Evolutionary conservation across 1,139 yeast genomes (phyloP), one percentile per base, ranked within the genome.

Genomic region (Yamadazyma epiphylla): DNA sequence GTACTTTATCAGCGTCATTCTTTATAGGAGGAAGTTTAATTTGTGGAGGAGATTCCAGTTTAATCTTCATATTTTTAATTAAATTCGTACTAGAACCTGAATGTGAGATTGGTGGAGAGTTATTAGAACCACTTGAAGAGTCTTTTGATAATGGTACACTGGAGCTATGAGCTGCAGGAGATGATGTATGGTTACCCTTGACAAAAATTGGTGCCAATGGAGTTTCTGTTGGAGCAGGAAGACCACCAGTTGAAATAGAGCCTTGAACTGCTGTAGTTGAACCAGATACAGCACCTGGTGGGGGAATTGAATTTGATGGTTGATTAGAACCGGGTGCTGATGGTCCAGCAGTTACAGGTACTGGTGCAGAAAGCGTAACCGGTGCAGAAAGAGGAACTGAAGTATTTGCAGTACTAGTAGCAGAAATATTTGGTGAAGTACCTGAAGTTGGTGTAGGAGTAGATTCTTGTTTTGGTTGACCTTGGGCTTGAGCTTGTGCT

Each of bases 1-100:
- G 64, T 13, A 57, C 50, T 33, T 55, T 56, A 33, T 53, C 51
- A 19, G 26, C 22, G 9, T 34, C 35, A 6, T 30, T 41, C 19
- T 46, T 43, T 6, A 55, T 51, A 1, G 58, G 49, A 5, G 61
- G 59, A 20, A 56, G 42, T 26, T 47, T 54, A 28, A 54, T 42
- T 7, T 41, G 47, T 19, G 40, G 40, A 2, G 46, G 41, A 19
- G 45, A 33, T 28, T 44, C 44, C 22, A 45, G 36, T 20, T 38
- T 36, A 6, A 38, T 26, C 24, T 33, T 34, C 10, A 38, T 38
- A 16, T 35, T 35, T 22, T 38, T 34, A 16, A 38, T 32, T 13
- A 38, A 29, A 27, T 36, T 36, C 3, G 37, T 30, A 13, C 9
- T 7, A 17, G 9, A 7, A 7, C 10, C 20, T 17, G 20, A 17